Evolutionary conservation across 2,329 filamentous ascomycete genomes (phyloP).

Genomic region (Pleomassaria siparia): DNA sequence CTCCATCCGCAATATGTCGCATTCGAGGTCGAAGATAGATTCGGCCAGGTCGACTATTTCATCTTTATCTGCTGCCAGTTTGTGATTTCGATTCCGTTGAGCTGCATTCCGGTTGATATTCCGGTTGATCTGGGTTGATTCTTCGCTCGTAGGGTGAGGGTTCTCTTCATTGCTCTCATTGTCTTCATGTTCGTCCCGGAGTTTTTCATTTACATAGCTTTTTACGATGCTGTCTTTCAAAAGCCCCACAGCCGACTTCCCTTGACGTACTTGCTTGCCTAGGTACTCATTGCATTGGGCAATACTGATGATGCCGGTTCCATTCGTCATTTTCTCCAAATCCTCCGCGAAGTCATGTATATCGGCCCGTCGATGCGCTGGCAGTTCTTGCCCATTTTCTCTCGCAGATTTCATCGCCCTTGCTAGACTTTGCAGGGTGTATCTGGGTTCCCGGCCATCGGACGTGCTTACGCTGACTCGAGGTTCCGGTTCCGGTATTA

Average conservation of each 20-base stretch:
- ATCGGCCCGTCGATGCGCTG: constrained; percentile 26
- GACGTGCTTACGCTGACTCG: constrained; percentile 16
- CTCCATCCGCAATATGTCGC: constrained; percentile 20
- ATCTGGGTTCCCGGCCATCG: constrained; percentile 28
- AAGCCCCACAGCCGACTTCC: constrained; percentile 23
- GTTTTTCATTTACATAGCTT: constrained; percentile 3
- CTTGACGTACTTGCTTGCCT: constrained; percentile 18
- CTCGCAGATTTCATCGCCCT: constrained; percentile 23
- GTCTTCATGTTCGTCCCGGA: not conserved
- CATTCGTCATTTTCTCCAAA: constrained; percentile 18
- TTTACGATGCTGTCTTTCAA: constrained; percentile 12
- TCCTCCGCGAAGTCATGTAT: constrained; percentile 32
- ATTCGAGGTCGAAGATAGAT: constrained; percentile 31
- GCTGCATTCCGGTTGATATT: too few relatives aligned
- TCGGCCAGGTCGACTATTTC: constrained; percentile 26
- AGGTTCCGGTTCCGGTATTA: constrained; percentile 12
- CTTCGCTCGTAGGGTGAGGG: too few relatives aligned
- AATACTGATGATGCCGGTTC: constrained; percentile 17
- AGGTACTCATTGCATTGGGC: constrained; percentile 23
- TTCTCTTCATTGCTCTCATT: too few relatives aligned
- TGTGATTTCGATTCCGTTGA: too few relatives aligned
- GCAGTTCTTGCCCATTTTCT: constrained; percentile 25
- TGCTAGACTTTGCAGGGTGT: constrained; percentile 31
- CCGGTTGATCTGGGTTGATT: too few relatives aligned
- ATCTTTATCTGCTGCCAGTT: constrained; percentile 10